Conservation (phyloP, 1,284 basidiomycete species). For the Pseudozyma sp. region DNA sequence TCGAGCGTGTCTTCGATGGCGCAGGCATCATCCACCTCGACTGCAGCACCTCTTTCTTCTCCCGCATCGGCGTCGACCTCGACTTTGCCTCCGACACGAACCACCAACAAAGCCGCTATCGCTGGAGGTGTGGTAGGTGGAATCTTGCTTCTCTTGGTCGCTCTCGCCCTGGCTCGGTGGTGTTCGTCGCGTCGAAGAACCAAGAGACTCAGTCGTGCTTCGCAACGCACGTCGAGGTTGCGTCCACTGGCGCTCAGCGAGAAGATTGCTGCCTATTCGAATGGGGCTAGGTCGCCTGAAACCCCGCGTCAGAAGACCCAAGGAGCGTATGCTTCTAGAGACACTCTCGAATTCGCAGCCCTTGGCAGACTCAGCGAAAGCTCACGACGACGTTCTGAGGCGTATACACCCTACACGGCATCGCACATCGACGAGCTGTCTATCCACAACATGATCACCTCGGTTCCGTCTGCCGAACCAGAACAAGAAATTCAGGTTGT, state of each 20-base stretch:
- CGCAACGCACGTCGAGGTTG: constrained; percentile 5
- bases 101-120: constrained; percentile 22
- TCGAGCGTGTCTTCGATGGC: constrained; percentile 2
- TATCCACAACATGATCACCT: constrained; percentile 4
- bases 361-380: constrained; percentile 7
- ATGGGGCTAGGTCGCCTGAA: too few relatives aligned
- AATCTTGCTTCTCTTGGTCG: constrained; percentile 5
- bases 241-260: constrained; percentile 12
- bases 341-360: constrained; percentile 3
- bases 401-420: neutral
- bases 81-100: neutral
- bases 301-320: neutral
- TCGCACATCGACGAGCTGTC: constrained; percentile 6
- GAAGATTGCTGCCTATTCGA: neutral
- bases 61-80: constrained; percentile 6
- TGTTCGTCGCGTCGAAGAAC: constrained; percentile 26
- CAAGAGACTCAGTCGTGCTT: constrained; percentile 3
- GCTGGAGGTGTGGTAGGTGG: constrained; percentile 22
- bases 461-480: neutral
- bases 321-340: neutral
- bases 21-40: constrained; percentile 1
- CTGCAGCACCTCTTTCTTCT: constrained; percentile 2
- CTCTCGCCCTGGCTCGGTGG: constrained; percentile 13
- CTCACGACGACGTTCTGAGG: constrained; percentile 4
- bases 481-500: constrained; percentile 12